Evolutionary conservation across 1,139 yeast species (phyloP).

Genomic region (Scheffersomyces segobiensis): DNA sequence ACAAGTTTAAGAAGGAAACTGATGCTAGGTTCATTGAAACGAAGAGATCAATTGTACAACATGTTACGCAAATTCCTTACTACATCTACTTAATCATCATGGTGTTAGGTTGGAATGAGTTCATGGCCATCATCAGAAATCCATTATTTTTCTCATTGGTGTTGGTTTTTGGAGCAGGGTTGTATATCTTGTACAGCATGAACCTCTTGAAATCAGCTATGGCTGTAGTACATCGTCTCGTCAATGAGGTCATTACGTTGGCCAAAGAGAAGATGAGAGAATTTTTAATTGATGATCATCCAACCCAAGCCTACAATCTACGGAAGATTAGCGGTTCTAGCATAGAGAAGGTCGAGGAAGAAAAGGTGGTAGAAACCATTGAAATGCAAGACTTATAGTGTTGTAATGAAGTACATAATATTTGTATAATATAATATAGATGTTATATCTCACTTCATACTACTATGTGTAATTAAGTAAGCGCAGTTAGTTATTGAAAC

Average conservation of each 20-base stretch:
- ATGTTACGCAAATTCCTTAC: conserved; percentile 76
- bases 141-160: conserved; percentile 71
- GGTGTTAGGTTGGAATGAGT: conserved; percentile 94
- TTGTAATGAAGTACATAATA: background rate
- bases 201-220: conserved; percentile 78
- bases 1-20: conserved; percentile 71
- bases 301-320: conserved; percentile 26
- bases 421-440: background rate
- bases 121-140: conserved; percentile 81
- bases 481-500: too few species aligned
- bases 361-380: conserved; percentile 1
- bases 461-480: too few species aligned
- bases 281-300: conserved; percentile 38
- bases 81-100: conserved; percentile 73
- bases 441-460: background rate
- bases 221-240: conserved; percentile 56
- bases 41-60: conserved; percentile 69
- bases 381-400: conserved; percentile 2
- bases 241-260: conserved; percentile 56
- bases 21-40: conserved; percentile 86
- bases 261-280: conserved; percentile 61
- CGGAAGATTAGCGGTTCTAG: conserved; percentile 16
- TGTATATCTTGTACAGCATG: conserved; percentile 67
- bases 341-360: background rate
- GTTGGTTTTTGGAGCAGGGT: conserved; percentile 54